These are phyloP conservation scores for Beta vulgaris DNA, from an alignment of 148 eudicot genomes.

Conservation along the genomic window DNA sequence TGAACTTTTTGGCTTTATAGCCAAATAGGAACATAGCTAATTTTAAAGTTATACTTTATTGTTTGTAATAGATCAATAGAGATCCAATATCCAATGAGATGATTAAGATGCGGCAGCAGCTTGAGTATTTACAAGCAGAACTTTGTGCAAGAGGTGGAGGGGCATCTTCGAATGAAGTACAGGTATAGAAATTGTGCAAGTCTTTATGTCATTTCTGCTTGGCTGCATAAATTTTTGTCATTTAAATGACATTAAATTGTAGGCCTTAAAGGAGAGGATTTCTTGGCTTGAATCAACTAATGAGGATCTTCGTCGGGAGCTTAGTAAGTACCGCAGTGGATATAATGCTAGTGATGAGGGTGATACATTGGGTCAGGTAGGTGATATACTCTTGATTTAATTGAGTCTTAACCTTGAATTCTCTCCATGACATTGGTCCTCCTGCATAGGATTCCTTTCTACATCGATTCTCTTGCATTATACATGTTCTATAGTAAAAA, in stretches of 20 bases:
- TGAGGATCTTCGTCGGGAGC: slow-evolving; percentile 78
- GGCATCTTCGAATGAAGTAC: slow-evolving; percentile 65
- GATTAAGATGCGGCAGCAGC: slow-evolving; percentile 95
- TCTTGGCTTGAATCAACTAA: slow-evolving; percentile 87
- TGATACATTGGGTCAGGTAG: slow-evolving; percentile 58
- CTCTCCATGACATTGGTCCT: background rate
- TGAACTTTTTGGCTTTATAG: background rate
- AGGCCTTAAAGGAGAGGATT: slow-evolving; percentile 86
- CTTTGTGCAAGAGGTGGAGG: slow-evolving; percentile 95
- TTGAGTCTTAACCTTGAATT: background rate
- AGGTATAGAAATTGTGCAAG: slow-evolving; percentile 40
- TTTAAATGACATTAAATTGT: slow-evolving; percentile 3
- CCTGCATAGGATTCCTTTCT: background rate
- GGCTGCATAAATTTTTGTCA: background rate
- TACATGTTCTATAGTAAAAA: background rate
- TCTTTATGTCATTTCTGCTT: background rate
- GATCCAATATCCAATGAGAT: slow-evolving; percentile 92
- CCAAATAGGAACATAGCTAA: background rate
- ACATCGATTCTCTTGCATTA: background rate
- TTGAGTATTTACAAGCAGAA: slow-evolving; percentile 92
- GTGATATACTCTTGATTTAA: slow-evolving; percentile 2
- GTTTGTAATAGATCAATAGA: slow-evolving; percentile 65
- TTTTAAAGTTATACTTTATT: slow-evolving; percentile 16
- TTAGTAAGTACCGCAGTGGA: slow-evolving; percentile 64
- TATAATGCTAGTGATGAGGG: slow-evolving; percentile 46